Evolutionary conservation across 2,329 filamentous ascomycete genomes (phyloP), one percentile per base, ranked within the genome.

Genomic region (Alternaria infectoria): DNA sequence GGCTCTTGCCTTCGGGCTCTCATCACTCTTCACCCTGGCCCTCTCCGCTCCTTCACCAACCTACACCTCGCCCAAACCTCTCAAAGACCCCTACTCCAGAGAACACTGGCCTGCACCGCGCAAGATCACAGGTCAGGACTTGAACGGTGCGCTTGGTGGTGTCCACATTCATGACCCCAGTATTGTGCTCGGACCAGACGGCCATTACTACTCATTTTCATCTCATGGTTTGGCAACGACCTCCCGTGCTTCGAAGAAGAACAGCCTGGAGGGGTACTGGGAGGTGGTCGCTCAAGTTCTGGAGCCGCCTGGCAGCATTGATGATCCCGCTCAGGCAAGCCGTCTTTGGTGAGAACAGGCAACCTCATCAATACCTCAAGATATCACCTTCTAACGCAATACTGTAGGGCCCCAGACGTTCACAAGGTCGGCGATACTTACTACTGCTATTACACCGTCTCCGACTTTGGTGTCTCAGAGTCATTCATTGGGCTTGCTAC

Each of bases 371-470:
- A n/a, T n/a, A n/a, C n/a, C n/a, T n/a, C n/a, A n/a, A n/a, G n/a
- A n/a, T n/a, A n/a, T n/a, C n/a, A n/a, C n/a, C n/a, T n/a, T n/a
- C n/a, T n/a, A n/a, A n/a, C n/a, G n/a, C n/a, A n/a, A 36, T n/a
- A 25, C 17, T 25, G 6, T 10, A 52, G 66, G 66, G 68, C 68
- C 11, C 68, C 66, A 11, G 66, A 68, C 13, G 66, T 70, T 9
- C 62, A 65, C 54, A 62, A 59, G 46, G 56, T 57, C 17, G 49
- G 58, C 61, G 80, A 77, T 51, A 79, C 80, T 1, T 91, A 89
- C 77, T 84, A 89, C 68, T 74, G 86, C 19, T 90, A 88, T 81
- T 89, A 90, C 74, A 81, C 86, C 1, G 86, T 89, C n/a, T 87
- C 83, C 50, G 81, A 83, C 1, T 88, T 87, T 59, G 87, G 88